A percentile compares a stretch with the other conserved stretches of the same genome.
phyloP scores from a whole-genome alignment of 2,329 filamentous ascomycete genomes.

The Pseudogymnoascus sp. region DNA sequence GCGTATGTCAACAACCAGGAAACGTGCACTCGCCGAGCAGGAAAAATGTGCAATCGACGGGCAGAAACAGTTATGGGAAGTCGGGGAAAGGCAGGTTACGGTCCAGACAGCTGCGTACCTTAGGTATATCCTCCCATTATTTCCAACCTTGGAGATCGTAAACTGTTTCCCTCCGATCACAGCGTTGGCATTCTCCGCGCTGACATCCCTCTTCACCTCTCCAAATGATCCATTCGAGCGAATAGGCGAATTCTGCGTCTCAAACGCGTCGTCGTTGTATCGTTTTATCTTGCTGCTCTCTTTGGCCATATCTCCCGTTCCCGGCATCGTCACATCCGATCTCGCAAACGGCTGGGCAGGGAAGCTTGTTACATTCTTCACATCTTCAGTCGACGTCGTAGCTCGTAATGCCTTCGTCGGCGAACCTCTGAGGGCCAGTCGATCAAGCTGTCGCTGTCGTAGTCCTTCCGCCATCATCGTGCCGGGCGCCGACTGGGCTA shows the following conservation, averaged over 20 bases:
- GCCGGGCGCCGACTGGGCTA: slow-evolving; percentile 2
- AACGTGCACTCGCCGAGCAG: slow-evolving; percentile 23
- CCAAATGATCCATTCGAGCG: slow-evolving; percentile 32
- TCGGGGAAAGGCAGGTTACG: slow-evolving; percentile 18
- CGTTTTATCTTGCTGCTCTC: slow-evolving; percentile 18
- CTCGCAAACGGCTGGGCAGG: slow-evolving; percentile 22
- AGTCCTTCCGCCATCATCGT: slow-evolving; percentile 19
- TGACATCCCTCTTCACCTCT: slow-evolving; percentile 48
- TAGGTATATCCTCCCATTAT: slow-evolving; percentile 76
- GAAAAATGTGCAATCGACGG: slow-evolving; percentile 33
- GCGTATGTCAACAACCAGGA: slow-evolving; percentile 16
- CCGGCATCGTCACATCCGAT: slow-evolving; percentile 15
- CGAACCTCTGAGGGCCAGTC: slow-evolving; percentile 28
- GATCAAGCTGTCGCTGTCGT: slow-evolving; percentile 32
- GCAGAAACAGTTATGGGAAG: slow-evolving; percentile 26
- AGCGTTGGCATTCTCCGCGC: slow-evolving; percentile 55
- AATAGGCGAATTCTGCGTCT: slow-evolving; percentile 20
- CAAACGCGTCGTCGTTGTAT: slow-evolving; percentile 26
- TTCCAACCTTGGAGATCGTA: slow-evolving; percentile 73
- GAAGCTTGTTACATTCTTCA: slow-evolving; percentile 23
- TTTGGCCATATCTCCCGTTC: slow-evolving; percentile 17
- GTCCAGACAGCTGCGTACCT: slow-evolving; percentile 45
- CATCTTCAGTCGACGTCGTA: slow-evolving; percentile 22
- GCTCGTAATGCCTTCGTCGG: slow-evolving; percentile 23
- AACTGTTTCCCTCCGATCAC: slow-evolving; percentile 46